Percentiles rank a stretch among this genome's conserved stretches.
Conservation (phyloP, 1,284 basidiomycete genomes). For the Boletus smithii region DNA sequence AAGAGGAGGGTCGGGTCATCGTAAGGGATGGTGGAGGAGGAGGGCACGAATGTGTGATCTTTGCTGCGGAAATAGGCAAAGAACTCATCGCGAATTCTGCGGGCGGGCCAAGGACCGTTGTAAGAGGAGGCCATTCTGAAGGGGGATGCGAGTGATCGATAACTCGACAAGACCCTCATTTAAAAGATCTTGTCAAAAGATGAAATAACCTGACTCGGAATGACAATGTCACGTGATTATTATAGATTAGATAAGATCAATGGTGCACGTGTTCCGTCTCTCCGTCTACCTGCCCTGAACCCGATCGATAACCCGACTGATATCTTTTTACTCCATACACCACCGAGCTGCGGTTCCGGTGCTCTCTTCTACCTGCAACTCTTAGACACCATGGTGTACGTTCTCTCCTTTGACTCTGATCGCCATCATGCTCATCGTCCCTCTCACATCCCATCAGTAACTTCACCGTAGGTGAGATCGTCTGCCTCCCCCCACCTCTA, state of each 20-base stretch:
- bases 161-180: conserved; percentile 14
- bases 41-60: conserved; percentile 90
- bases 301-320: conserved; percentile 30
- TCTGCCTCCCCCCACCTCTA: neutral
- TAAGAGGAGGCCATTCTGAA: conserved; percentile 32
- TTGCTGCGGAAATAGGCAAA: conserved; percentile 78
- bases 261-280: conserved; percentile 4
- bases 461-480: conserved; percentile 77
- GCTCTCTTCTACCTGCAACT: conserved; percentile 39
- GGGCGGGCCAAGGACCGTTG: conserved; percentile 59
- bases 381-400: conserved; percentile 74
- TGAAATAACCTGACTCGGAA: conserved; percentile 33
- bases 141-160: conserved; percentile 24
- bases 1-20: conserved; percentile 97
- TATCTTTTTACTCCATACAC: conserved; percentile 9
- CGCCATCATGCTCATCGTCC: conserved; percentile 37
- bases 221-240: conserved; percentile 17
- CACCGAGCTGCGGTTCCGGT: conserved; percentile 21
- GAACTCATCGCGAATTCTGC: conserved; percentile 70
- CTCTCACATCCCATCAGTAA: conserved; percentile 52
- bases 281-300: conserved; percentile 33
- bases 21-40: conserved; percentile 92
- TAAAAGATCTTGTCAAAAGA: conserved; percentile 1
- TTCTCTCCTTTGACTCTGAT: conserved; percentile 25
- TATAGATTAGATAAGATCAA: conserved; percentile 21